Conservation (phyloP, 306 rosid genomes). For the Abrus precatorius region DNA sequence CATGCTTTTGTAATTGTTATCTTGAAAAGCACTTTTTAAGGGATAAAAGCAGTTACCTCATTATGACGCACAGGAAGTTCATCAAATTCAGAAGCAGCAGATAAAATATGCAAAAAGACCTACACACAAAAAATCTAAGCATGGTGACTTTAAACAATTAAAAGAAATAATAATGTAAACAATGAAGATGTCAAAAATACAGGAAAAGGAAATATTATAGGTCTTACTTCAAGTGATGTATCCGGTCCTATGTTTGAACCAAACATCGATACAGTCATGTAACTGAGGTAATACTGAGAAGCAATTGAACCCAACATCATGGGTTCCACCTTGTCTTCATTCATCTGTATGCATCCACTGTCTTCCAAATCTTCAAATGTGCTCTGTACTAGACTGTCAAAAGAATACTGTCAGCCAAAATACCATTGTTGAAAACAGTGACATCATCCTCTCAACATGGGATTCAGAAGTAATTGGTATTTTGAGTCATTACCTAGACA, state of each 20-base stretch:
- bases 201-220: constrained; percentile 29
- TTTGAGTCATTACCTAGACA: constrained; percentile 77
- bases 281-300: constrained; percentile 95
- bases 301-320: constrained; percentile 94
- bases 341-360: constrained; percentile 93
- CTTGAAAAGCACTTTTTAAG: constrained; percentile 11
- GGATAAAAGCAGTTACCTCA: constrained; percentile 64
- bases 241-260: constrained; percentile 92
- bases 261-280: constrained; percentile 91
- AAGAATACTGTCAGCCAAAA: constrained; percentile 45
- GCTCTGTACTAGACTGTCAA: constrained; percentile 78
- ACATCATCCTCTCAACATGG: not conserved
- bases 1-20: constrained; percentile 7
- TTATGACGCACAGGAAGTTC: constrained; percentile 98
- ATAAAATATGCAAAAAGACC: constrained; percentile 90
- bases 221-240: constrained; percentile 90
- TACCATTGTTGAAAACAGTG: constrained; percentile 26
- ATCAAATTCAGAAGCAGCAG: constrained; percentile 93
- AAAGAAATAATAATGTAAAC: constrained; percentile 27
- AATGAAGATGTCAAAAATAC: constrained; percentile 7
- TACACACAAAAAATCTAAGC: constrained; percentile 44
- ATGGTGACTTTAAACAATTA: constrained; percentile 4
- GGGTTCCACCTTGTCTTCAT: constrained; percentile 74
- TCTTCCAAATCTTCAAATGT: constrained; percentile 98
- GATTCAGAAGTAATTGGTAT: constrained; percentile 35